Evolutionary conservation across 805 yeast species (phyloP).

Genomic region (Pichia nakasei): DNA sequence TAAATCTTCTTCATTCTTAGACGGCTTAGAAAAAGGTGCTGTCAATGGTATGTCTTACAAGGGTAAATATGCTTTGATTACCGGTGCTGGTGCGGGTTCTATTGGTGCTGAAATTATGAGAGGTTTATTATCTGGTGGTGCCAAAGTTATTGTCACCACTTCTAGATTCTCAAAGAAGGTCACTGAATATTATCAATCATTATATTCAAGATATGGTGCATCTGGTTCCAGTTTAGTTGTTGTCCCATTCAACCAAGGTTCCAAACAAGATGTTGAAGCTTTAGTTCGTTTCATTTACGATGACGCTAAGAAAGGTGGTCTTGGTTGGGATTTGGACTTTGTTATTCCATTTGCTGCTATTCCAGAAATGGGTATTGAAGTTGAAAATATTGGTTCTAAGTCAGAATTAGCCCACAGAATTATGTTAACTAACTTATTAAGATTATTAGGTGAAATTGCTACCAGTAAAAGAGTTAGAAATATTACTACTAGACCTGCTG

Average conservation of each 20-base stretch:
- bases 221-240: conserved; percentile 86
- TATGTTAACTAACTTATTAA: conserved; percentile 91
- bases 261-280: conserved; percentile 85
- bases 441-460: conserved; percentile 88
- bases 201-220: conserved; percentile 90
- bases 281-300: conserved; percentile 80
- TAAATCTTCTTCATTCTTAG: conserved; percentile 70
- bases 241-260: conserved; percentile 98
- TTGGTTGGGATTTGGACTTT: conserved; percentile 96
- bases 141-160: conserved; percentile 92
- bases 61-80: conserved; percentile 80
- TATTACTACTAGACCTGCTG: conserved; percentile 95
- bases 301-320: conserved; percentile 76
- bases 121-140: conserved; percentile 96
- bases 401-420: conserved; percentile 98
- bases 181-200: conserved; percentile 89
- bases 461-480: conserved; percentile 66
- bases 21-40: conserved; percentile 90
- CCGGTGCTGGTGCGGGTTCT: conserved; percentile 99
- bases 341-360: conserved; percentile 98
- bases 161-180: conserved; percentile 90
- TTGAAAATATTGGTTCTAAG: conserved; percentile 86
- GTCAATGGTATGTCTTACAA: conserved; percentile 87
- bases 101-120: conserved; percentile 95
- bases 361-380: conserved; percentile 96